Evolutionary conservation across 352 stramenopile species (phyloP).

Genomic region (Phytophthora brassicae): DNA sequence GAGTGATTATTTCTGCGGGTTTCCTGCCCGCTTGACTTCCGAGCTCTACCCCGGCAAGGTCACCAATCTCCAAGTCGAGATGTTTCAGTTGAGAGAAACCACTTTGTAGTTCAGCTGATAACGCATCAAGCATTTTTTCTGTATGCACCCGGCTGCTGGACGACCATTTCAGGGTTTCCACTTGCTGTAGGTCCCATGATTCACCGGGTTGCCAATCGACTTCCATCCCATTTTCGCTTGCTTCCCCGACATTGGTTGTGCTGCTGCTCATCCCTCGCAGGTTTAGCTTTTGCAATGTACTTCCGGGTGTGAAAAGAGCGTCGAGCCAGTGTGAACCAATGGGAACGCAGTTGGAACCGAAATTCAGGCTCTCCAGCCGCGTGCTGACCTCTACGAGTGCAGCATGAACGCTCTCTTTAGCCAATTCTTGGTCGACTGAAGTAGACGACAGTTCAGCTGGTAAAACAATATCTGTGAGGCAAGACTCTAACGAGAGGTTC

Average conservation of each 20-base stretch:
- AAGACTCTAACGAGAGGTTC: slow-evolving; percentile 56
- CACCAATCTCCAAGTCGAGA: slow-evolving; percentile 41
- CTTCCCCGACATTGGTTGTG: neutral
- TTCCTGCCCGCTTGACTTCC: slow-evolving; percentile 7
- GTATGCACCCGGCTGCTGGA: slow-evolving; percentile 9
- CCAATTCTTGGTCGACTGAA: neutral
- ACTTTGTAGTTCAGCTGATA: slow-evolving; percentile 51
- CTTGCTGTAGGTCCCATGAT: slow-evolving; percentile 51
- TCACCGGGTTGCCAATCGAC: slow-evolving; percentile 26
- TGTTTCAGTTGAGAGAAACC: slow-evolving; percentile 53
- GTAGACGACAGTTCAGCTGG: neutral
- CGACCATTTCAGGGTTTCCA: slow-evolving; percentile 42
- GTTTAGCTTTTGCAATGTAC: slow-evolving; percentile 42
- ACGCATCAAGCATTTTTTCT: slow-evolving; percentile 37
- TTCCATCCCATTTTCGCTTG: slow-evolving; percentile 23
- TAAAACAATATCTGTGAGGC: slow-evolving; percentile 34
- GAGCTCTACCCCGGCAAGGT: slow-evolving; percentile 4
- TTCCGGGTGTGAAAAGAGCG: slow-evolving; percentile 55
- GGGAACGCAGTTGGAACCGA: slow-evolving; percentile 57
- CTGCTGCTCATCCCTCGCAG: slow-evolving; percentile 19
- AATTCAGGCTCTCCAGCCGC: slow-evolving; percentile 49
- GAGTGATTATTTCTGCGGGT: slow-evolving; percentile 19
- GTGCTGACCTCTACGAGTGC: slow-evolving; percentile 39
- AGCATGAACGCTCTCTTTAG: slow-evolving; percentile 27
- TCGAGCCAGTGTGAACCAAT: slow-evolving; percentile 48